Evolutionary conservation across 2,329 filamentous ascomycete genomes (phyloP), one percentile per base, ranked within the genome.

Genomic region (Fusarium pseudograminearum): DNA sequence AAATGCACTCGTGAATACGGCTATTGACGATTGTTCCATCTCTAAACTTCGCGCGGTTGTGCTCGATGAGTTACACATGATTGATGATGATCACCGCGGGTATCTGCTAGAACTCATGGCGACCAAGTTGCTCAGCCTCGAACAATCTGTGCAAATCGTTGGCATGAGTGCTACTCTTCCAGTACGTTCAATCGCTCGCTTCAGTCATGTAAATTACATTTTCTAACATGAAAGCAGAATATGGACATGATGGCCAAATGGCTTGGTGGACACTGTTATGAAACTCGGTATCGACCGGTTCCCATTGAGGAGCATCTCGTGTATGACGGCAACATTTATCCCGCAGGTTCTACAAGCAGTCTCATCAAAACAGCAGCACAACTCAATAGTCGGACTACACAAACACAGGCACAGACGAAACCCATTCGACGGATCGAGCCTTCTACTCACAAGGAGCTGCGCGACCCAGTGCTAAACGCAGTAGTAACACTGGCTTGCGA

Each of bases 121-220:
- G 7, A 91, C 91, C 5, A 94, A 94, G 74, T 75, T 94, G 31
- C 80, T 93, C n/a, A 86, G 89, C 59, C 79, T 94, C 24, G 89
- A 87, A 28, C 87, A 92, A 61, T 80, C 84, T 26, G 83, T 92
- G 20, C 91, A 94, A 74, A 89, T 94, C 22, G 81, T 93, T 61
- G 91, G 90, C 70, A 94, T 94, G 92, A 94, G 92, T 73, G 92
- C 92, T 7, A 94, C 92, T 1, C 82, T 94, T 47, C 89, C 90
- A 57, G 90, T 92, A 80, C 73, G 85, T 78, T 7, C 4, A 9
- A 30, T 7, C 12, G 7, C 34, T 22, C 20, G 6, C 26, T 4
- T 34, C 28, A 8, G 33, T 22, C 7, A n/a, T 26, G 24, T 28
- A 16, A 16, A 12, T 20, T 16, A 42, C 12, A 8, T 28, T 31